Conservation (phyloP, 306 rosid genomes). For the Sechiopsis laciniata region DNA sequence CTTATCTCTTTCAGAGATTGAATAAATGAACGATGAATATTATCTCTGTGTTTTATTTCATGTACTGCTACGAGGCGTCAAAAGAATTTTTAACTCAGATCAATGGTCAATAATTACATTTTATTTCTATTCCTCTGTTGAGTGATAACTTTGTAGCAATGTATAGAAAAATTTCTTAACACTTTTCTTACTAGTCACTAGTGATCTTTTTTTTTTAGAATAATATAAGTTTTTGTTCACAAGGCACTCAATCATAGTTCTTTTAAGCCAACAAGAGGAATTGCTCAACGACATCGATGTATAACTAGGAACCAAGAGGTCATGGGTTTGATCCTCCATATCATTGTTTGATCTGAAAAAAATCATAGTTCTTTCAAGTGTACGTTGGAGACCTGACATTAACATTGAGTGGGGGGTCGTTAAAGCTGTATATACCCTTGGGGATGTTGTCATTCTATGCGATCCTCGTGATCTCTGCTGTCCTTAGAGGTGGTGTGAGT, state of each 20-base stretch:
- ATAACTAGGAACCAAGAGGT: too few relatives aligned
- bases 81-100: background rate
- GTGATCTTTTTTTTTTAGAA: background rate
- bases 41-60: background rate
- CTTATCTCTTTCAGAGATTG: background rate
- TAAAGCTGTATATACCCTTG: background rate
- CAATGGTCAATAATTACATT: background rate
- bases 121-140: background rate
- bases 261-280: background rate
- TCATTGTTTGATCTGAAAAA: too few relatives aligned
- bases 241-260: background rate
- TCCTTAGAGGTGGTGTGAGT: background rate
- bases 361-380: background rate
- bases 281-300: too few relatives aligned
- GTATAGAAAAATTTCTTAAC: background rate
- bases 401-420: background rate
- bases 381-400: background rate
- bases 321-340: too few relatives aligned
- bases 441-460: background rate
- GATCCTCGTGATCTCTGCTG: background rate
- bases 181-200: background rate
- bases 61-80: background rate
- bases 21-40: background rate
- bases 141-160: background rate
- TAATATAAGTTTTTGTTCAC: background rate